Evolutionary conservation across 1,284 basidiomycete species (phyloP).

Genomic region (Lignosus rhinocerotis): DNA sequence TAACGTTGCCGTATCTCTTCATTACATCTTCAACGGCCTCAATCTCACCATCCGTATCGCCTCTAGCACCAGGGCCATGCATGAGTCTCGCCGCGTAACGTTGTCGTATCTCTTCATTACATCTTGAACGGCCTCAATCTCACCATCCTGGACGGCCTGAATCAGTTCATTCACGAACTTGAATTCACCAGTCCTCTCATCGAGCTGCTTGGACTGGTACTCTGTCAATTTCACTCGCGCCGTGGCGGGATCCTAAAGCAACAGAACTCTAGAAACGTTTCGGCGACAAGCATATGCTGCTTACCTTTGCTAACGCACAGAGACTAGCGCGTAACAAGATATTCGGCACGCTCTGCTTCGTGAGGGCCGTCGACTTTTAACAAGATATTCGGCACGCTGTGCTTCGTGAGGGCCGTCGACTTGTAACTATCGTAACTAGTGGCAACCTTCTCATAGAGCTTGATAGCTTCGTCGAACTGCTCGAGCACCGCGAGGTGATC

Average conservation of each 20-base stretch:
- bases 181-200: conserved; percentile 86
- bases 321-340: conserved; percentile 91
- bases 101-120: conserved; percentile 85
- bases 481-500: conserved; percentile 91
- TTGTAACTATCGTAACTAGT: conserved; percentile 86
- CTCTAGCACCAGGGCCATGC: too few relatives aligned
- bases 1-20: conserved; percentile 86
- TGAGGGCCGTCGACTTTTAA: conserved; percentile 83
- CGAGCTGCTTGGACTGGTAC: conserved; percentile 77
- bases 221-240: conserved; percentile 76
- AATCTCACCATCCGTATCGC: conserved; percentile 71
- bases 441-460: conserved; percentile 90
- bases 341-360: conserved; percentile 99
- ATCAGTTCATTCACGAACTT: conserved; percentile 82
- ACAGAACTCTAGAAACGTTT: conserved; percentile 3
- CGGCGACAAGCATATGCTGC: conserved; percentile 29
- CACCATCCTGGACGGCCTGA: conserved; percentile 80
- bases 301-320: conserved; percentile 87
- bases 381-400: conserved; percentile 98
- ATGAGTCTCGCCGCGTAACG: too few relatives aligned
- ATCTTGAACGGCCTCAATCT: conserved; percentile 78
- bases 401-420: conserved; percentile 88
- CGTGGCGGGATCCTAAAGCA: conserved; percentile 77
- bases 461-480: conserved; percentile 84
- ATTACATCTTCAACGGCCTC: conserved; percentile 81